A percentile compares a stretch with the other conserved stretches of the same genome.
Conservation (phyloP, 139 green algal genomes). For the Auxenochlorella pyrenoidosa region DNA sequence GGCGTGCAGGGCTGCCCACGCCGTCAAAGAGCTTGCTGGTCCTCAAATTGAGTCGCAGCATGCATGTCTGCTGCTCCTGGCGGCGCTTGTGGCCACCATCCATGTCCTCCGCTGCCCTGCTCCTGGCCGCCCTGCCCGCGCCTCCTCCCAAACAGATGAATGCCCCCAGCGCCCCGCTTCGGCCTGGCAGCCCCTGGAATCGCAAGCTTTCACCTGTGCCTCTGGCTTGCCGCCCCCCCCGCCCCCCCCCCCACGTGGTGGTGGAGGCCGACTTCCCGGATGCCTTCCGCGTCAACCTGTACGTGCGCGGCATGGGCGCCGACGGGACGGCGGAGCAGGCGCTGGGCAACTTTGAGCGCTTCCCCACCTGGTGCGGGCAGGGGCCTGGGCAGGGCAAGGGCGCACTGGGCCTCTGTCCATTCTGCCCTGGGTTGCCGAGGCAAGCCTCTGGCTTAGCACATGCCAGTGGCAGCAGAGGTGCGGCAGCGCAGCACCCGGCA, state of each 20-base stretch:
- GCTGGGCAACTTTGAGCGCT: conserved; percentile 54
- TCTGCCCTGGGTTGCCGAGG: background rate
- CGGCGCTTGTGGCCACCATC: too few species aligned
- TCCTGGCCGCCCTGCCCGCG: background rate
- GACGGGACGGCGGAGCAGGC: conserved; percentile 45
- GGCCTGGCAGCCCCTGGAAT: too few species aligned
- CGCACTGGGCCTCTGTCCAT: too few species aligned
- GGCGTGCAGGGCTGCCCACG: too few species aligned
- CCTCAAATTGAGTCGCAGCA: too few species aligned
- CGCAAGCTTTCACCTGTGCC: too few species aligned
- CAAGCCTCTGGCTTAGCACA: background rate
- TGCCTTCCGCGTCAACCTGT: conserved; percentile 61
- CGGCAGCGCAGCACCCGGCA: background rate
- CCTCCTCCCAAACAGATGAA: background rate
- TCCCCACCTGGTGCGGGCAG: conserved; percentile 19
- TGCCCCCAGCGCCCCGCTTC: too few species aligned
- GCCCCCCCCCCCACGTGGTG: conserved; percentile 24
- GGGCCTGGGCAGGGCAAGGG: background rate
- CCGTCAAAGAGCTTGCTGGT: too few species aligned
- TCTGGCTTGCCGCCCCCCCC: too few species aligned
- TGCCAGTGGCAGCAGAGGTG: background rate
- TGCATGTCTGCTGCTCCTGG: too few species aligned
- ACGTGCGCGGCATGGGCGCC: conserved; percentile 50
- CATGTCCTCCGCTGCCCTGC: background rate
- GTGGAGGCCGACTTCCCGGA: conserved; percentile 71